phyloP scores from a whole-genome alignment of 148 eudicot genomes.

The Agrostemma githago region DNA sequence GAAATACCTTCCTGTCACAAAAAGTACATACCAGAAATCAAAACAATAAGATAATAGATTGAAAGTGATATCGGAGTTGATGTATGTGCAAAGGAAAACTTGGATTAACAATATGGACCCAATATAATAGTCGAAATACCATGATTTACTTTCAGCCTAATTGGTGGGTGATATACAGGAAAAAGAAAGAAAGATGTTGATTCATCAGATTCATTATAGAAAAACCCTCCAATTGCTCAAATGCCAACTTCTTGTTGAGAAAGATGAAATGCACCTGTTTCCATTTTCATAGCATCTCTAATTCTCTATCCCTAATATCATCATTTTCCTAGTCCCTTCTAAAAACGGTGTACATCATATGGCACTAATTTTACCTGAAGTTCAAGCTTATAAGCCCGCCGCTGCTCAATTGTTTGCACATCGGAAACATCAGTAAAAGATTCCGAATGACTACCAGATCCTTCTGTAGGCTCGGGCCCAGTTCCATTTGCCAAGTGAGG shows the following conservation, averaged over 20 bases:
- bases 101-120: not conserved
- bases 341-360: not conserved
- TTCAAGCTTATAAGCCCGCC: constrained; percentile 98
- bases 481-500: constrained; percentile 56
- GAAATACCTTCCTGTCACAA: constrained; percentile 99
- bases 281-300: not conserved
- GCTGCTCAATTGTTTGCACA: constrained; percentile 85
- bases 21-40: constrained; percentile 34
- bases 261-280: not conserved
- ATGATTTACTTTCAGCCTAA: constrained; percentile 3
- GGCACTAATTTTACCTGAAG: constrained; percentile 63
- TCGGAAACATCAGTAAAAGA: constrained; percentile 81
- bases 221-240: not conserved
- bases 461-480: constrained; percentile 64
- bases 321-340: not conserved
- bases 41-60: not conserved
- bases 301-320: not conserved
- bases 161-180: not conserved
- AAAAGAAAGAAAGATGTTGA: not conserved
- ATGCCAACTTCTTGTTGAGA: not conserved
- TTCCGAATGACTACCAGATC: constrained; percentile 76
- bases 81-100: not conserved
- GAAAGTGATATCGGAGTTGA: not conserved
- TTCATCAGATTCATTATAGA: not conserved
- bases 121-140: constrained; percentile 1